phyloP scores from a whole-genome alignment of 768 basidiomycete genomes.

The Russula earlei region DNA sequence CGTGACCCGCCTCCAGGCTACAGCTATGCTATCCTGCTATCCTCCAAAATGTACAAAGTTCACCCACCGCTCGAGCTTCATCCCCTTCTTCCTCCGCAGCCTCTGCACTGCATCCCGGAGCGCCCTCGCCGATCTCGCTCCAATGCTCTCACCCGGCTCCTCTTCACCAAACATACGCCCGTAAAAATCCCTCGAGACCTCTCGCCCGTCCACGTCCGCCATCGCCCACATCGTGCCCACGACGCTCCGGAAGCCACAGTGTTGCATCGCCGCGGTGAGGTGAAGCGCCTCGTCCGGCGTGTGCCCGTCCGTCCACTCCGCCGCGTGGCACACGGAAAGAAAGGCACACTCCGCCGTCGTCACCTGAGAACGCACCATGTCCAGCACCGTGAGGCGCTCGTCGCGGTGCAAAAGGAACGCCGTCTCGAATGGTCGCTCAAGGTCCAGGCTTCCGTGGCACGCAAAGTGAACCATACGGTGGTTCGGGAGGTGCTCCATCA shows the following conservation, averaged over 20 bases:
- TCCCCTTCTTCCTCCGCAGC: background rate
- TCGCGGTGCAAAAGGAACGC: background rate
- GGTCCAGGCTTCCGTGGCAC: constrained; percentile 7
- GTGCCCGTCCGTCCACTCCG: background rate
- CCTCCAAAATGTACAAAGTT: constrained; percentile 11
- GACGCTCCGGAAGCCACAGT: constrained; percentile 7
- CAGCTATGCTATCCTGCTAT: background rate
- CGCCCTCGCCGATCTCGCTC: background rate
- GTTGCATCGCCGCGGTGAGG: constrained; percentile 18
- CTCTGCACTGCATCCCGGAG: background rate
- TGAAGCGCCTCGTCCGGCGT: constrained; percentile 15
- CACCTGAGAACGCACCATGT: constrained; percentile 2
- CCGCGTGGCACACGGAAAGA: constrained; percentile 14
- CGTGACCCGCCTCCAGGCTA: too few relatives aligned
- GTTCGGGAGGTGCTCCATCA: background rate
- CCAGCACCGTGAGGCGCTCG: constrained; percentile 1
- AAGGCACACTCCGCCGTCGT: background rate
- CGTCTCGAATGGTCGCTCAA: background rate
- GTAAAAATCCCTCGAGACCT: constrained; percentile 1
- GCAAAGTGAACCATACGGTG: constrained; percentile 8
- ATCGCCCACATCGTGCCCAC: constrained; percentile 18
- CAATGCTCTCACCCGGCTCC: background rate
- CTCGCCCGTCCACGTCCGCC: constrained; percentile 11
- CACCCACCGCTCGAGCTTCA: constrained; percentile 7
- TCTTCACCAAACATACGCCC: background rate